These are phyloP conservation scores for Mycena vulgaris DNA, from an alignment of 768 basidiomycete genomes.

Conservation along the genomic window DNA sequence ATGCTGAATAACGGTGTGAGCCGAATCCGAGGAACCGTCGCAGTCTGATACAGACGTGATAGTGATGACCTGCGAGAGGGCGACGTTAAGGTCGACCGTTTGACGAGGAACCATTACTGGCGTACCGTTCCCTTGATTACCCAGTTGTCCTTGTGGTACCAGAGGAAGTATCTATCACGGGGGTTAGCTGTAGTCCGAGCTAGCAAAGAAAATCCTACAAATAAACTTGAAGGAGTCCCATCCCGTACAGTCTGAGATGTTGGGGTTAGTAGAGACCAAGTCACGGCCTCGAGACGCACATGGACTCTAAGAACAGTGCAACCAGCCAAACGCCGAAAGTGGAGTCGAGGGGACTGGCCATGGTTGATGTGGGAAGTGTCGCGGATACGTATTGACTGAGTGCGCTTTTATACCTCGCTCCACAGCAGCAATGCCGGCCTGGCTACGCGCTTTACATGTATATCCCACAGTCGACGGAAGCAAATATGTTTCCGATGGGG, in stretches of 20 bases:
- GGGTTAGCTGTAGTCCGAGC: background rate
- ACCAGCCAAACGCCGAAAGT: constrained; percentile 17
- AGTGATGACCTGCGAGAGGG: background rate
- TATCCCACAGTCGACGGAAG: no score
- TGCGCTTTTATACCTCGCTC: no score
- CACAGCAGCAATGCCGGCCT: no score
- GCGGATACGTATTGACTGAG: no score
- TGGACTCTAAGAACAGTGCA: background rate
- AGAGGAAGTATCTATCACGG: constrained; percentile 6
- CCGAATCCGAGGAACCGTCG: no score
- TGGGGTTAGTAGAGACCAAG: background rate
- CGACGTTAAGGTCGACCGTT: background rate
- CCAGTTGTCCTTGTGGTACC: constrained; percentile 20
- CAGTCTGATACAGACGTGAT: constrained; percentile 1
- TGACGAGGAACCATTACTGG: background rate
- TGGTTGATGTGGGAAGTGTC: background rate
- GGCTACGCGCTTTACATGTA: no score
- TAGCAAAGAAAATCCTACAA: background rate
- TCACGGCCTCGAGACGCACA: background rate
- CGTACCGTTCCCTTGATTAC: constrained; percentile 8
- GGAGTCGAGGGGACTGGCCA: background rate
- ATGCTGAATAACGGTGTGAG: background rate
- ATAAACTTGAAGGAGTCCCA: constrained; percentile 5
- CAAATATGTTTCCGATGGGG: no score
- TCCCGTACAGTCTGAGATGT: background rate